Evolutionary conservation across 768 basidiomycete genomes (phyloP).

Genomic region (Leccinum truebloodii): DNA sequence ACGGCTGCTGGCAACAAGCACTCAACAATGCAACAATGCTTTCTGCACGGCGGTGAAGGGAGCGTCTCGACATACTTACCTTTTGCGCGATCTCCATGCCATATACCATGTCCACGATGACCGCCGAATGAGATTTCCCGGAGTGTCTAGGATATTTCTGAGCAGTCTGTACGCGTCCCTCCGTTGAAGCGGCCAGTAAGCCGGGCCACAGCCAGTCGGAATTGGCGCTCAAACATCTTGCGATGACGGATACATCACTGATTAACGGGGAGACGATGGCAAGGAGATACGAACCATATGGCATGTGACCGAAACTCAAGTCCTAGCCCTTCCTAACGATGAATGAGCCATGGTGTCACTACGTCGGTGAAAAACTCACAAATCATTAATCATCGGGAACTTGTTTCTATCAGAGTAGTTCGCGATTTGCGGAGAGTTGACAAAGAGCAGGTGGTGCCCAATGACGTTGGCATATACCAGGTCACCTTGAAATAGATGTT

Average conservation of each 20-base stretch:
- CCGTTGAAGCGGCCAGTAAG: conserved; percentile 46
- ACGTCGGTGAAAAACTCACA: conserved; percentile 34
- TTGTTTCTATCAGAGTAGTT: conserved; percentile 57
- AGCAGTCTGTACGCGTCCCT: conserved; percentile 48
- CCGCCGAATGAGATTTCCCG: conserved; percentile 45
- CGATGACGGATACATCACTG: conserved; percentile 35
- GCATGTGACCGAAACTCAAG: conserved; percentile 60
- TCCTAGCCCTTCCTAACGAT: conserved; percentile 43
- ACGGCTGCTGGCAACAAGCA: background rate
- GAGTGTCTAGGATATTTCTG: conserved; percentile 43
- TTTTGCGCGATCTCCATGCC: conserved; percentile 46
- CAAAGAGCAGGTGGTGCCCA: conserved; percentile 48
- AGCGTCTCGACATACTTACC: conserved; percentile 43
- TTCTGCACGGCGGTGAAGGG: conserved; percentile 42
- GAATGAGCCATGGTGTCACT: conserved; percentile 7
- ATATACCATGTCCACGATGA: conserved; percentile 55
- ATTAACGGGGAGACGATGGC: background rate
- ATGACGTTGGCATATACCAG: conserved; percentile 53
- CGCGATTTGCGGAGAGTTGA: conserved; percentile 48
- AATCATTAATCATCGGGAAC: conserved; percentile 50
- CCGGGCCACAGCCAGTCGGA: conserved; percentile 43
- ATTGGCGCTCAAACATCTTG: conserved; percentile 53
- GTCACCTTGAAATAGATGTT: conserved; percentile 38
- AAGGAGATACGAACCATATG: conserved; percentile 37
- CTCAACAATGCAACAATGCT: conserved; percentile 35